Evolutionary conservation across 306 rosid species (phyloP).

Genomic region (Cajanus cajan): DNA sequence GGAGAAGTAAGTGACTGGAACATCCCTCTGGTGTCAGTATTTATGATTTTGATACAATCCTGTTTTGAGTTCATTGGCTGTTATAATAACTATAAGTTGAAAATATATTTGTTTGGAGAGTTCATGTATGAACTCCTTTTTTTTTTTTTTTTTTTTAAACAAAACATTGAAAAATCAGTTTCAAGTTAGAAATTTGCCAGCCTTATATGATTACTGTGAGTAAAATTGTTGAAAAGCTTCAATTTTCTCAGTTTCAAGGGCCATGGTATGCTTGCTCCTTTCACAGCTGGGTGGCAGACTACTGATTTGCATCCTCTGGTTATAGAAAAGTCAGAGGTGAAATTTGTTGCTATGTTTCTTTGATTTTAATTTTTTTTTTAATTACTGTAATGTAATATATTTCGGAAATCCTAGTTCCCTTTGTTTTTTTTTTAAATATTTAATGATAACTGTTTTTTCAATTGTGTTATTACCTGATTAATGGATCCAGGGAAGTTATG

Average conservation of each 20-base stretch:
- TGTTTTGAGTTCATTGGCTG: neutral
- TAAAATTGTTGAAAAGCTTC: conserved; percentile 23
- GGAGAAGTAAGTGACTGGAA: neutral
- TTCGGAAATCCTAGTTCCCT: neutral
- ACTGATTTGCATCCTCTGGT: conserved; percentile 63
- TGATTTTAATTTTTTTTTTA: neutral
- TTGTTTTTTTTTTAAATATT: neutral
- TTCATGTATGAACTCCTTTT: neutral
- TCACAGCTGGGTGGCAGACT: conserved; percentile 86
- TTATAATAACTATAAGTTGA: neutral
- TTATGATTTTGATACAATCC: neutral
- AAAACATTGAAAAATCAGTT: neutral
- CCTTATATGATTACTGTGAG: conserved; percentile 5
- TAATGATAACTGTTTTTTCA: neutral
- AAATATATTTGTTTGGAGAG: neutral
- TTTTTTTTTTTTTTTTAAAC: neutral
- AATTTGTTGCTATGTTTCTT: conserved; percentile 15
- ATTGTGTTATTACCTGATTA: conserved; percentile 8
- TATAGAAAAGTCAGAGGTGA: conserved; percentile 84
- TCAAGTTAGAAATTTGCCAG: neutral
- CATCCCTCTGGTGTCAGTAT: neutral
- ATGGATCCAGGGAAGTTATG: conserved; percentile 83
- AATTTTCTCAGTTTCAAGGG: conserved; percentile 62
- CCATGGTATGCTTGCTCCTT: conserved; percentile 97
- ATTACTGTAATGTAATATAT: neutral